Evolutionary conservation across 2,329 filamentous ascomycete genomes (phyloP).

Genomic region (Dactylellina cionopaga): DNA sequence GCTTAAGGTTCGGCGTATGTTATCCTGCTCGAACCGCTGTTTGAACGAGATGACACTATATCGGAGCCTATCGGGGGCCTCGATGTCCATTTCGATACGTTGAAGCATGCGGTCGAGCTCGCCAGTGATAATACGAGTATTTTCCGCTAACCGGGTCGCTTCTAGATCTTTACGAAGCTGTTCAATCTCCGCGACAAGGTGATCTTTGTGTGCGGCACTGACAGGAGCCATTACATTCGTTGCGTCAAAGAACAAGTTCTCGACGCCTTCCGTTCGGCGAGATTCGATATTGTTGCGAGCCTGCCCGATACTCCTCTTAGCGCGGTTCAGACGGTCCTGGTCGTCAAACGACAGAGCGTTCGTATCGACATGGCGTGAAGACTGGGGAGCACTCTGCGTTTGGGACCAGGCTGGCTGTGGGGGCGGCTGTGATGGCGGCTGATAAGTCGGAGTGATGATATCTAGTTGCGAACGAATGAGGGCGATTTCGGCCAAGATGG

Average conservation of each 20-base stretch:
- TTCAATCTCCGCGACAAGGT: slow-evolving; percentile 25
- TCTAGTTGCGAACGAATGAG: slow-evolving; percentile 20
- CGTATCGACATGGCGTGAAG: slow-evolving; percentile 2
- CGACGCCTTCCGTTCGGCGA: slow-evolving; percentile 25
- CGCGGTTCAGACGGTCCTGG: slow-evolving; percentile 29
- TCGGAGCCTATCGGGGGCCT: not conserved
- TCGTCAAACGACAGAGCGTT: slow-evolving; percentile 15
- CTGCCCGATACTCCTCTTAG: slow-evolving; percentile 19
- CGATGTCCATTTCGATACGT: slow-evolving; percentile 22
- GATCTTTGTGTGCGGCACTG: not conserved
- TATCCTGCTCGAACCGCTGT: slow-evolving; percentile 21
- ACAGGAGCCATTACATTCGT: slow-evolving; percentile 17
- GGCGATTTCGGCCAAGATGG: slow-evolving; percentile 25
- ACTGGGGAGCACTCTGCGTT: not conserved
- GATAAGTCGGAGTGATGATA: slow-evolving; percentile 10
- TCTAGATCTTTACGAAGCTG: slow-evolving; percentile 32
- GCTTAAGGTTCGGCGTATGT: slow-evolving; percentile 10
- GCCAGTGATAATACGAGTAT: slow-evolving; percentile 12
- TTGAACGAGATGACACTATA: slow-evolving; percentile 37
- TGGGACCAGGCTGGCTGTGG: not conserved
- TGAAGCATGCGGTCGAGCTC: slow-evolving; percentile 29
- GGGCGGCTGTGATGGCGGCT: not conserved
- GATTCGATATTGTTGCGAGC: slow-evolving; percentile 38
- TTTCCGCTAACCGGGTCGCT: slow-evolving; percentile 17
- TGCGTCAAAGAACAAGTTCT: slow-evolving; percentile 34